These are phyloP conservation scores for Dalbergia cultrata DNA, from an alignment of 306 rosid genomes.

Conservation along the genomic window DNA sequence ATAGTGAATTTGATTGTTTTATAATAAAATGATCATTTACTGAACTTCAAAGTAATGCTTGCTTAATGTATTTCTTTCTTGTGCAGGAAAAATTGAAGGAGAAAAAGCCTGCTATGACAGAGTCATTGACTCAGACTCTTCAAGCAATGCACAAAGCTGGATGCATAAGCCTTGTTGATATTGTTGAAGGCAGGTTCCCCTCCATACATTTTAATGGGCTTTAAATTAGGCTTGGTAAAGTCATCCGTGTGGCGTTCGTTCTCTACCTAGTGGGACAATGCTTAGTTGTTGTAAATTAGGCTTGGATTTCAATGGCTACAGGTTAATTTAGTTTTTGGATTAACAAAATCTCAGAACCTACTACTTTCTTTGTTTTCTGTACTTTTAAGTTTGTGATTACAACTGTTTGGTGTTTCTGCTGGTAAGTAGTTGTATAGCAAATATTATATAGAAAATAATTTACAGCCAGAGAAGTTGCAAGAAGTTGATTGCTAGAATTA, in stretches of 20 bases:
- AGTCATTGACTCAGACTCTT: slow-evolving; percentile 86
- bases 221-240: not conserved
- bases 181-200: slow-evolving; percentile 83
- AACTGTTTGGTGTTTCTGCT: slow-evolving; percentile 14
- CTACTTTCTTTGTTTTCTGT: slow-evolving; percentile 14
- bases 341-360: slow-evolving; percentile 9
- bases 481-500: too few relatives aligned
- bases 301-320: slow-evolving; percentile 29
- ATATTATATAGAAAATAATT: not conserved
- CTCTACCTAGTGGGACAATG: too few relatives aligned
- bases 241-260: too few relatives aligned
- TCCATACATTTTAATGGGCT: slow-evolving; percentile 9
- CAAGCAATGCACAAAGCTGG: slow-evolving; percentile 96
- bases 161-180: slow-evolving; percentile 78
- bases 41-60: slow-evolving; percentile 22
- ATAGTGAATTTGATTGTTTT: slow-evolving; percentile 21
- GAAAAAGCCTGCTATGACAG: slow-evolving; percentile 83
- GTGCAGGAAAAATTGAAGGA: slow-evolving; percentile 95
- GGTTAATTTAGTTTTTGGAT: slow-evolving; percentile 26
- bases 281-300: not conserved
- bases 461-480: too few relatives aligned
- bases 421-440: slow-evolving; percentile 5
- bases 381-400: not conserved
- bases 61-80: slow-evolving; percentile 44
- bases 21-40: slow-evolving; percentile 25